phyloP scores from a whole-genome alignment of 164 flowering plant genomes.

The Malania oleifera region DNA sequence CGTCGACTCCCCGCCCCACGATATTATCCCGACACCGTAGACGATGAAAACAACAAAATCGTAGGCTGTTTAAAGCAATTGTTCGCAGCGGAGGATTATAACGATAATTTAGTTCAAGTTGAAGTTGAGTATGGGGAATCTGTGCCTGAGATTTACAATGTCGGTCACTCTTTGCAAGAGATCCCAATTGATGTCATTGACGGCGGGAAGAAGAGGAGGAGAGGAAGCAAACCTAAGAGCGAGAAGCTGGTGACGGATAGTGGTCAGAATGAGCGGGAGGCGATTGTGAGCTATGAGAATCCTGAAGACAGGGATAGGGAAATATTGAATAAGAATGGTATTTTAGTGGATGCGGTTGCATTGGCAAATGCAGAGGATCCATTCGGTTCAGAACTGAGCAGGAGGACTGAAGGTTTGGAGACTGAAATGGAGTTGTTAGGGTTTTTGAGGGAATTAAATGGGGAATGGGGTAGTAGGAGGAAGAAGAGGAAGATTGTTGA shows the following conservation, averaged over 20 bases:
- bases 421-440: slow-evolving; percentile 47
- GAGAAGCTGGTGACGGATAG: slow-evolving; percentile 2
- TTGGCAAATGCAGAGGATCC: slow-evolving; percentile 47
- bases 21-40: slow-evolving; percentile 5
- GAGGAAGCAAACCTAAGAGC: slow-evolving; percentile 32
- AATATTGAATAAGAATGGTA: slow-evolving; percentile 38
- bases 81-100: slow-evolving; percentile 22
- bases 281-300: not conserved
- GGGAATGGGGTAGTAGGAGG: slow-evolving; percentile 68
- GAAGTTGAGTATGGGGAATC: slow-evolving; percentile 18
- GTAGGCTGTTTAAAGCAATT: slow-evolving; percentile 39
- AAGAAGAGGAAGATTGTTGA: slow-evolving; percentile 77
- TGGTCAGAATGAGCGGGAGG: slow-evolving; percentile 9
- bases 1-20: slow-evolving; percentile 12
- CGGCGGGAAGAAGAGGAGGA: slow-evolving; percentile 18
- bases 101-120: slow-evolving; percentile 19
- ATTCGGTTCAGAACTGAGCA: slow-evolving; percentile 44
- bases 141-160: slow-evolving; percentile 4
- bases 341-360: slow-evolving; percentile 38
- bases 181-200: slow-evolving; percentile 15
- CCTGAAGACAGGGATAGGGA: slow-evolving; percentile 23
- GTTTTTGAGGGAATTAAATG: slow-evolving; percentile 48
- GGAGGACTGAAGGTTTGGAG: slow-evolving; percentile 49
- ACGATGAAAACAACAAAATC: slow-evolving; percentile 42
- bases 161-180: not conserved